Conservation (phyloP, 148 eudicot species). For the Vaccinium darrowii region DNA sequence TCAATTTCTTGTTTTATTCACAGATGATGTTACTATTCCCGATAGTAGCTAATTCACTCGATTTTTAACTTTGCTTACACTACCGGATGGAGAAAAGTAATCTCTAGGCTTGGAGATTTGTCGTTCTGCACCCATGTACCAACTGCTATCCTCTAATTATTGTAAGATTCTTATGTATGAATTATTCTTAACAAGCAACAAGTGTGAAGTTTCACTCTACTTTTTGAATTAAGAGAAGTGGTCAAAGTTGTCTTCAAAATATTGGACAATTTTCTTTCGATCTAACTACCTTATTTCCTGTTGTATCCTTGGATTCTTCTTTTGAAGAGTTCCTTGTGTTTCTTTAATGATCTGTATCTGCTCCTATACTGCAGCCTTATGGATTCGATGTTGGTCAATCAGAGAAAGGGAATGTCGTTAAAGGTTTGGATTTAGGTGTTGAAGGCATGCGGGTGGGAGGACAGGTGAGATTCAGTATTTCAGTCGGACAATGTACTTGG, state of each 20-base stretch:
- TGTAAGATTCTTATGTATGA: neutral
- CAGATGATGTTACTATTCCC: neutral
- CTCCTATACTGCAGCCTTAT: constrained; percentile 65
- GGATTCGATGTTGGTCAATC: constrained; percentile 97
- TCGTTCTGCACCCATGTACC: neutral
- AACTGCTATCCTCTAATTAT: neutral
- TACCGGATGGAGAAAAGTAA: neutral
- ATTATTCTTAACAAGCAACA: neutral
- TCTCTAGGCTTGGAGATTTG: neutral
- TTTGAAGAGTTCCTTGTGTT: neutral
- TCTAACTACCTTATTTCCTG: neutral
- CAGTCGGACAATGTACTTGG: neutral
- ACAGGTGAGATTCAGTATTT: constrained; percentile 59
- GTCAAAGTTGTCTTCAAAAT: neutral
- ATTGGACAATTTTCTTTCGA: neutral
- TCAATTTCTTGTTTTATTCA: neutral
- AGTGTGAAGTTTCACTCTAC: neutral
- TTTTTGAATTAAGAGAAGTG: neutral
- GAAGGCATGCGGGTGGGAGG: constrained; percentile 96
- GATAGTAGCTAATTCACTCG: neutral
- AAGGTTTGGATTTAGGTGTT: constrained; percentile 87
- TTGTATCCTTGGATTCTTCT: neutral
- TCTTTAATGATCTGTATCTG: neutral
- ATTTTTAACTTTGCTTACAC: neutral
- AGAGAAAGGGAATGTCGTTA: constrained; percentile 79